phyloP scores from a whole-genome alignment of 1,139 yeast species.

The Magnusiomyces paraingens region DNA sequence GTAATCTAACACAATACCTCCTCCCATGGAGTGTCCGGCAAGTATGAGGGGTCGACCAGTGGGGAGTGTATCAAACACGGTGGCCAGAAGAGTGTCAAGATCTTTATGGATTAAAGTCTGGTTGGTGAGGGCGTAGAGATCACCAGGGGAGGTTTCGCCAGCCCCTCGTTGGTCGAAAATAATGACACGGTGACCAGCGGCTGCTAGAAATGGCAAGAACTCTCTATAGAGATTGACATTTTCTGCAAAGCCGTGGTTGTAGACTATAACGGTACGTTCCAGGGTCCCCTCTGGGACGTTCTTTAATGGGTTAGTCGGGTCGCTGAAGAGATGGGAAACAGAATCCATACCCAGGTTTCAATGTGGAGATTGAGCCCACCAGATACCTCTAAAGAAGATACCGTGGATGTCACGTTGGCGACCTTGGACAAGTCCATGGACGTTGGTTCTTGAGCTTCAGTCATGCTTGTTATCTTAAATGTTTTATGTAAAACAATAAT shows the following conservation, averaged over 20 bases:
- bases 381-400: neutral
- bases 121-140: conserved; percentile 56
- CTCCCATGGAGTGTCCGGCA: conserved; percentile 91
- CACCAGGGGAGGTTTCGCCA: conserved; percentile 54
- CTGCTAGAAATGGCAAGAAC: conserved; percentile 52
- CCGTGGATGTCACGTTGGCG: neutral
- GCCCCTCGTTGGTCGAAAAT: conserved; percentile 87
- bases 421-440: neutral
- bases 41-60: conserved; percentile 41
- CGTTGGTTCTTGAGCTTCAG: no score
- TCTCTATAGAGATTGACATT: conserved; percentile 45
- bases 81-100: conserved; percentile 54
- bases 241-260: conserved; percentile 70
- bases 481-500: no score
- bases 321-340: no score
- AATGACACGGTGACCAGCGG: conserved; percentile 64
- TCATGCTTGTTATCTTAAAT: no score
- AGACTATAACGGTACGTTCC: conserved; percentile 51
- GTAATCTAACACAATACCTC: conserved; percentile 72
- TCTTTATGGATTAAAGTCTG: conserved; percentile 62
- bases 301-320: conserved; percentile 2
- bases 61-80: conserved; percentile 33
- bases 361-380: conserved; percentile 21
- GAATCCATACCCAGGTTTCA: conserved; percentile 17
- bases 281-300: conserved; percentile 29